Evolutionary conservation across 163 green algal species (phyloP).

Genomic region (Coccomyxa subellipsoidea): DNA sequence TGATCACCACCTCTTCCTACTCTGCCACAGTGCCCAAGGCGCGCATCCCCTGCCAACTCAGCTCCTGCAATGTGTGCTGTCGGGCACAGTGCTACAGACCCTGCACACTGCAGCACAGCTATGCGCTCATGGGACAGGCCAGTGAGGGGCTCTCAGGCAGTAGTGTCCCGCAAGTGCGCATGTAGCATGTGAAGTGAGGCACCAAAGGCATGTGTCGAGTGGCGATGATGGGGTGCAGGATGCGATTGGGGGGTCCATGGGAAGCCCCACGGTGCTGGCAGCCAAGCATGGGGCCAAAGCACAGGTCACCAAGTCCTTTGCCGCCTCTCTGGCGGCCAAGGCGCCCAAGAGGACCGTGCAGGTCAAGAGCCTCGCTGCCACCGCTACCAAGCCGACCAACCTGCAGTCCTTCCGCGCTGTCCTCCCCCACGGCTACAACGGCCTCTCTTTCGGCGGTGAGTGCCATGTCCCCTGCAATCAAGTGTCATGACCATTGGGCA

Average conservation of each 20-base stretch:
- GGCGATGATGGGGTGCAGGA: background rate
- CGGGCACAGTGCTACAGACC: background rate
- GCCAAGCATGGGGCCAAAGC: background rate
- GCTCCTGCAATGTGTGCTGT: background rate
- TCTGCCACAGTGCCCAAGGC: background rate
- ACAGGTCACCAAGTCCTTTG: background rate
- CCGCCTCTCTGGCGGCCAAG: background rate
- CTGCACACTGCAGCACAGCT: too few relatives aligned
- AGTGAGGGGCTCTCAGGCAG: too few relatives aligned
- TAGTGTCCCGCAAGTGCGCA: too few relatives aligned
- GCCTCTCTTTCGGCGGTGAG: background rate
- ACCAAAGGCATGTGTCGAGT: too few relatives aligned
- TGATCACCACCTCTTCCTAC: background rate
- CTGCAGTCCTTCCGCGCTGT: background rate
- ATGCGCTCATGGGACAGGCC: too few relatives aligned
- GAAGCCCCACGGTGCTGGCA: background rate
- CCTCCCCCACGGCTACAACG: background rate
- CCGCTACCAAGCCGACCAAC: background rate
- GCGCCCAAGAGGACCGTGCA: background rate
- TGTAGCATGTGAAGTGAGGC: too few relatives aligned
- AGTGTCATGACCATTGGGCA: background rate
- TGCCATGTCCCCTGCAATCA: background rate
- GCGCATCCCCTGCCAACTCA: background rate
- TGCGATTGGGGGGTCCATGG: background rate
- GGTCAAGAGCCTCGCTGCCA: background rate